Conservation (phyloP, 164 flowering plant genomes). For the Sextonia rubra region DNA sequence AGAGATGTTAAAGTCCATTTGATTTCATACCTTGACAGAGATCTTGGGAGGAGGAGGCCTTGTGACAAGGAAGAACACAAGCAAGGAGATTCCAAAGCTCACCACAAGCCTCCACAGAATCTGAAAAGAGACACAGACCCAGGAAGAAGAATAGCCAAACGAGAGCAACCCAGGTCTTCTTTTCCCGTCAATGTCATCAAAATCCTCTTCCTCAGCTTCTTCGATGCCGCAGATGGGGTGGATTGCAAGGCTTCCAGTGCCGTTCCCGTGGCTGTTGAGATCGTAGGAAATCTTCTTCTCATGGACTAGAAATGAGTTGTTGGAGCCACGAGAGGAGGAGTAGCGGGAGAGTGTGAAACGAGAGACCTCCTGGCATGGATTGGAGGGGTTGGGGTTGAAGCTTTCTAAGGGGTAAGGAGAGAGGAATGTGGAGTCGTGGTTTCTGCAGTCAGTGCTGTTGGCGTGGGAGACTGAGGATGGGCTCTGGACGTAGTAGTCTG, state of each 20-base stretch:
- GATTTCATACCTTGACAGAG: slow-evolving; percentile 46
- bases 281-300: slow-evolving; percentile 32
- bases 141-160: slow-evolving; percentile 38
- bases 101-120: slow-evolving; percentile 57
- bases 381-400: slow-evolving; percentile 2
- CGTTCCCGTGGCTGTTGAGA: slow-evolving; percentile 17
- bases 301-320: slow-evolving; percentile 37
- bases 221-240: slow-evolving; percentile 10
- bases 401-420: slow-evolving; percentile 20
- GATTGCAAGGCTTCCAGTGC: slow-evolving; percentile 13
- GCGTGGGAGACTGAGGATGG: slow-evolving; percentile 60
- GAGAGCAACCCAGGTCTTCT: slow-evolving; percentile 34
- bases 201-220: slow-evolving; percentile 13
- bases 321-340: slow-evolving; percentile 72
- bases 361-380: slow-evolving; percentile 16
- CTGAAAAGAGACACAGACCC: slow-evolving; percentile 54
- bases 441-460: slow-evolving; percentile 25
- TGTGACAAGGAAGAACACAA: slow-evolving; percentile 66
- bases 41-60: slow-evolving; percentile 68
- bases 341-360: slow-evolving; percentile 42
- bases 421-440: slow-evolving; percentile 13
- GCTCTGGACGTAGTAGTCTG: slow-evolving; percentile 75
- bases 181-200: slow-evolving; percentile 7
- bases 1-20: too few relatives aligned
- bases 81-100: slow-evolving; percentile 60